A percentile compares a stretch with the other conserved stretches of the same genome.
phyloP scores from a whole-genome alignment of 2,329 filamentous ascomycete genomes.

The Sporothrix sp. region DNA sequence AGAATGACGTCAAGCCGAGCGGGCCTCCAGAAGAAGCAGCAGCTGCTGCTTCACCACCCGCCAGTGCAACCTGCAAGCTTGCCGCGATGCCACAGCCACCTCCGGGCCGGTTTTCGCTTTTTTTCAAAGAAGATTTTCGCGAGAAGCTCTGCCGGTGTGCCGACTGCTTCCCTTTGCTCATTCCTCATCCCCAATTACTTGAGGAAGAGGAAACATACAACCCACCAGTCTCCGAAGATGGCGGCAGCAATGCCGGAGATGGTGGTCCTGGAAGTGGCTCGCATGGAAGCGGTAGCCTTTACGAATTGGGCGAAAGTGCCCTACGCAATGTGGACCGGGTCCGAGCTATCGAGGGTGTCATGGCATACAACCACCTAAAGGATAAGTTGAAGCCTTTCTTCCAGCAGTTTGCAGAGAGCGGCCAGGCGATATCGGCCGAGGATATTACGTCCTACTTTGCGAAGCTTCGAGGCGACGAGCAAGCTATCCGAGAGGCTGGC shows the following conservation, averaged over 20 bases:
- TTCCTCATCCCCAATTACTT: conserved; percentile 66
- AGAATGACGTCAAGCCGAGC: no score
- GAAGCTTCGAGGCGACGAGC: conserved; percentile 78
- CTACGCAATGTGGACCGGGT: conserved; percentile 89
- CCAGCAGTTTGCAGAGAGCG: conserved; percentile 86
- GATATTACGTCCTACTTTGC: conserved; percentile 97
- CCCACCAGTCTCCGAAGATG: conserved; percentile 67
- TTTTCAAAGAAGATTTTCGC: conserved; percentile 71
- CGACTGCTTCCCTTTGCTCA: conserved; percentile 66
- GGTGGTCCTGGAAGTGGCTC: conserved; percentile 43
- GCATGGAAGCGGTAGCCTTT: conserved; percentile 67
- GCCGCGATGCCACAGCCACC: conserved; percentile 47
- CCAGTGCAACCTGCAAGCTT: conserved; percentile 44
- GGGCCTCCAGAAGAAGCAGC: no score
- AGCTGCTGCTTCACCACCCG: neutral
- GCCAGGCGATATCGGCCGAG: conserved; percentile 78
- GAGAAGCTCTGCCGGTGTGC: conserved; percentile 72
- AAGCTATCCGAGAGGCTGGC: conserved; percentile 56
- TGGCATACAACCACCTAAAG: conserved; percentile 95
- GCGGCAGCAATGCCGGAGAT: conserved; percentile 44
- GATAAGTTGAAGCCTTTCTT: conserved; percentile 94
- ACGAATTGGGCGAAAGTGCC: conserved; percentile 86
- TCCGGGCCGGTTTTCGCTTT: conserved; percentile 61
- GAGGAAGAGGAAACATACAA: conserved; percentile 95
- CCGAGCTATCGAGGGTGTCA: conserved; percentile 86